These are phyloP conservation scores for Agrostemma githago DNA, from an alignment of 148 eudicot genomes.

Conservation along the genomic window DNA sequence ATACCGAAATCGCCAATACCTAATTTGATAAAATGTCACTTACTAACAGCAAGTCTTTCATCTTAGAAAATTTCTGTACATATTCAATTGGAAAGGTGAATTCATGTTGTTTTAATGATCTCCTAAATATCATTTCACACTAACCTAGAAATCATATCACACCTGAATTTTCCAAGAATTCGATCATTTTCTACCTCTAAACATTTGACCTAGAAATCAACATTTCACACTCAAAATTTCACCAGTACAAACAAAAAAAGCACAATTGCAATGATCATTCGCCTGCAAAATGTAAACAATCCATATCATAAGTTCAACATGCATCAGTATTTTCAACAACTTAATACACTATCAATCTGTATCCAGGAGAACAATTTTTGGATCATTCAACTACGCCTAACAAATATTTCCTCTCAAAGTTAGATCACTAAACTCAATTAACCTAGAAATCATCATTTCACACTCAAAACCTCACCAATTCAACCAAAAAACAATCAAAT, in stretches of 20 bases:
- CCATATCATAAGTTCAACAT: background rate
- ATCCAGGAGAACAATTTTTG: background rate
- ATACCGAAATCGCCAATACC: background rate
- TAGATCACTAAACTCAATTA: background rate
- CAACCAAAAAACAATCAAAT: background rate
- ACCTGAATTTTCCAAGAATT: background rate
- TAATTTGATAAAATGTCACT: background rate
- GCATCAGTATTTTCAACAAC: background rate
- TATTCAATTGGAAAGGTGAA: background rate
- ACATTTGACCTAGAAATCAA: background rate
- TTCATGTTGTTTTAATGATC: slow-evolving; percentile 28
- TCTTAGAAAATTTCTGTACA: background rate
- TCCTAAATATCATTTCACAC: slow-evolving; percentile 80
- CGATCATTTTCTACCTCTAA: too few species aligned
- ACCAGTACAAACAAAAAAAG: background rate
- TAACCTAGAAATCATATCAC: background rate
- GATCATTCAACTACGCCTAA: background rate
- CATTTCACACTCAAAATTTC: background rate
- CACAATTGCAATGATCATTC: background rate
- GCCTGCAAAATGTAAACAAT: background rate
- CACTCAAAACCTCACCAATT: background rate
- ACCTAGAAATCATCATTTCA: background rate
- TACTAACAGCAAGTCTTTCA: background rate
- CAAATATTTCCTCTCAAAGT: too few species aligned
- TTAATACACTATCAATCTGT: background rate